phyloP scores from a whole-genome alignment of 352 stramenopile species.

The Phytophthora hibernalis region DNA sequence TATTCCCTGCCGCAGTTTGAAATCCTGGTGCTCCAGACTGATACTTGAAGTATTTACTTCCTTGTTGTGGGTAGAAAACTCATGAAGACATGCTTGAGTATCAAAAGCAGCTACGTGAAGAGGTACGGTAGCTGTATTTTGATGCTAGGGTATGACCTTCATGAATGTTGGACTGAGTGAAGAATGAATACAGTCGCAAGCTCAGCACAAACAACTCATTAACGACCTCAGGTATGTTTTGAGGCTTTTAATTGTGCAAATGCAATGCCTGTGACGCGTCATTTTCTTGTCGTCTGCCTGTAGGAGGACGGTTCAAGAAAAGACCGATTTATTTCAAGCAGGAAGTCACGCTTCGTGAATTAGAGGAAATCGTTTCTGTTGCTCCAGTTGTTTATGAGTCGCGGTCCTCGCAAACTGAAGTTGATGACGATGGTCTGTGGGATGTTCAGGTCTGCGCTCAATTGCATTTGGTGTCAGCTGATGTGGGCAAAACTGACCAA shows the following conservation, averaged over 20 bases:
- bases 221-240: constrained; percentile 58
- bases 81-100: constrained; percentile 56
- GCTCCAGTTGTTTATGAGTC: constrained; percentile 19
- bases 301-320: constrained; percentile 60
- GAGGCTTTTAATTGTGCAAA: neutral
- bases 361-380: constrained; percentile 43
- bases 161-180: neutral
- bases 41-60: neutral
- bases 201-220: constrained; percentile 59
- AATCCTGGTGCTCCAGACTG: neutral
- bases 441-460: constrained; percentile 51
- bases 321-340: constrained; percentile 53
- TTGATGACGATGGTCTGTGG: constrained; percentile 81
- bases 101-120: constrained; percentile 50
- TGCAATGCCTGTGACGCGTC: neutral
- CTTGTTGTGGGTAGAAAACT: constrained; percentile 37
- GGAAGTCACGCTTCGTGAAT: constrained; percentile 48
- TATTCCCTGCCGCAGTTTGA: neutral
- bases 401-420: constrained; percentile 57
- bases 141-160: neutral
- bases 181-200: constrained; percentile 34
- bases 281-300: neutral
- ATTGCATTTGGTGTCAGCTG: neutral
- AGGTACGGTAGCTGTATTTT: constrained; percentile 28
- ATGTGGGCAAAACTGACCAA: neutral